These are phyloP conservation scores for Glycine soja DNA, from an alignment of 306 rosid species.

Conservation along the genomic window DNA sequence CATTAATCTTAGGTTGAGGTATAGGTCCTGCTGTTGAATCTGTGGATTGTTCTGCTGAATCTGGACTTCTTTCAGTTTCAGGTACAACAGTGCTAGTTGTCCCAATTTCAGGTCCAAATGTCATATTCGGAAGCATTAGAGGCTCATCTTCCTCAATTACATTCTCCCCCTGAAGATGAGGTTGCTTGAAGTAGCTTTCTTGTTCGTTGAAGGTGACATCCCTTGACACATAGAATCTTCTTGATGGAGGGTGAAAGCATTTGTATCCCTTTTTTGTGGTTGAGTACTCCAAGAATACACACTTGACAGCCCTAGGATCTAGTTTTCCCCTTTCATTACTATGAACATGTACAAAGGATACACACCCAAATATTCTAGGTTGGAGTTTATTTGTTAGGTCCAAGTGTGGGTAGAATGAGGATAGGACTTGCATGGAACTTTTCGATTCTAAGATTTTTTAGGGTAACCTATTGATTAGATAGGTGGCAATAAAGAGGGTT, in stretches of 20 bases:
- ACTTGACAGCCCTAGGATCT: background rate
- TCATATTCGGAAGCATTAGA: background rate
- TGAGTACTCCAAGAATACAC: background rate
- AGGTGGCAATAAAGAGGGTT: background rate
- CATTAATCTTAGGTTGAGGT: background rate
- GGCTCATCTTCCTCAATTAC: background rate
- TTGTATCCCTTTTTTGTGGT: background rate
- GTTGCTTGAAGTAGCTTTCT: background rate
- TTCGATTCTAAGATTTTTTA: background rate
- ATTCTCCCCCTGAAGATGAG: background rate
- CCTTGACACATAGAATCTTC: background rate
- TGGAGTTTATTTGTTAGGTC: background rate
- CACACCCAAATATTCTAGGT: conserved; percentile 2
- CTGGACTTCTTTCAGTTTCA: background rate
- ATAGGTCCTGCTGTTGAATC: background rate
- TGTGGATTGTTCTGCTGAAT: background rate
- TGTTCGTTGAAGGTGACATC: background rate
- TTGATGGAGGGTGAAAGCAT: background rate
- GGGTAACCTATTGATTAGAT: background rate
- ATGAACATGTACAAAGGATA: background rate
- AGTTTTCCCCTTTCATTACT: background rate
- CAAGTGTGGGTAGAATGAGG: background rate
- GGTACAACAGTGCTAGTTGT: background rate
- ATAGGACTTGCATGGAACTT: background rate
- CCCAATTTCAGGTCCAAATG: background rate